These are phyloP conservation scores for Ceratocystis harringtonii DNA, from an alignment of 2,329 filamentous ascomycete species.

Conservation along the genomic window DNA sequence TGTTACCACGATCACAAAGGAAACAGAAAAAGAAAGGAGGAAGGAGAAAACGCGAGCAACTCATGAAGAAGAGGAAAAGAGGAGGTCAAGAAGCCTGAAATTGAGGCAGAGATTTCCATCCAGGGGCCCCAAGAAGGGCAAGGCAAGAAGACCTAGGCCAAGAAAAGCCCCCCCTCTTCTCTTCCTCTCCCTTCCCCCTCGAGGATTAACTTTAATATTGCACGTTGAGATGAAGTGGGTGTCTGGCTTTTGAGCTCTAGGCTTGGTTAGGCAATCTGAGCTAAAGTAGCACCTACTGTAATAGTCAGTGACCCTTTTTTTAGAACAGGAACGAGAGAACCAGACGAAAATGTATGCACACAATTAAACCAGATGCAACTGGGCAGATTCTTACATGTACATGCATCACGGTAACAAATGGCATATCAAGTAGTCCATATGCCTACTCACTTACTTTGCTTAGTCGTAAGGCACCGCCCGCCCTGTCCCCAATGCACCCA, in stretches of 20 bases:
- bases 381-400: background rate
- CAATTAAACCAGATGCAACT: background rate
- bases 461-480: background rate
- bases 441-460: background rate
- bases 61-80: background rate
- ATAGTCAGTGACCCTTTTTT: background rate
- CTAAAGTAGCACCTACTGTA: background rate
- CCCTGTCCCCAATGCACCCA: no score
- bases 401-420: background rate
- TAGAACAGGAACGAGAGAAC: background rate
- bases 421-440: background rate
- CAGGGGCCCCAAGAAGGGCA: background rate
- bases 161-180: background rate
- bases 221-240: background rate
- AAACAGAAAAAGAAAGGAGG: background rate
- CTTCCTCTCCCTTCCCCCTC: background rate
- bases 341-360: no score
- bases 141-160: background rate
- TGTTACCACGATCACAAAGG: background rate
- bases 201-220: constrained; percentile 1
- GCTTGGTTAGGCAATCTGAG: background rate
- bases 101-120: background rate
- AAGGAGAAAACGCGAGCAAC: background rate
- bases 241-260: background rate
- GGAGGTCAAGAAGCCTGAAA: background rate